Base-by-base conservation (phyloP, 2,329 filamentous ascomycete species). In the Xylaria polymorpha region DNA sequence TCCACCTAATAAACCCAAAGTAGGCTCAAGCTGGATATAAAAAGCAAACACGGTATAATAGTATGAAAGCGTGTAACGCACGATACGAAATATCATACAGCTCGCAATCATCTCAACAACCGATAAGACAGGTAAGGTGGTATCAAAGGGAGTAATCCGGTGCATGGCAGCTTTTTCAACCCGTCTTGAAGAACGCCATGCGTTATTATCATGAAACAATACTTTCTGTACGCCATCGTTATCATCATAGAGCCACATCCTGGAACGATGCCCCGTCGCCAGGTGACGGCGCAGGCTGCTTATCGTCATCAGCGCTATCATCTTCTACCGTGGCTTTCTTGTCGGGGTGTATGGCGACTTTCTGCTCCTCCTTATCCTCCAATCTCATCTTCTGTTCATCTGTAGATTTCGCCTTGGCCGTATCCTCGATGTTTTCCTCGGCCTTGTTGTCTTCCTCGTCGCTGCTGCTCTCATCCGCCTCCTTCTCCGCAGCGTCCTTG, bases 221-320 rank as follows among this genome's bases (percentile, higher is more conserved):
- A 37, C 37, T 44, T 46, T 53, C 58, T 39, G 44, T 46, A 67
- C 64, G 35, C 60, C 57, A 22, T 50, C 51, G 44, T 51, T 37
- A 61, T 53, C 2, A 55, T 69, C 81, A 90, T 74, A 91, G 80
- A 69, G 86, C 87, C 56, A 91, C 88, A 73, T 91, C 87, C 74
- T 90, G 88, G 78, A 91, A 90, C n/a, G 87, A 87, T 5, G 84
- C 83, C 0, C 86, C 85, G 71, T 88, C 87, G 20, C 82, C 84
- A 3, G 87, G 84, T 7, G 86, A 86, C 50, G 81, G 79, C 18
- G 81, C 80, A 0, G 82, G 79, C 70, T 83, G 85, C 56, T 80
- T 79, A 48, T 81, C 78, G 18, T 80, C 77, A 39, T 75, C 77
- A 25, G 78, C 79, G 48, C 76, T 75, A 3, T 73, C 75, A 18